Base-by-base conservation (phyloP, 2,329 filamentous ascomycete species). In the Diaporthe citrichinensis region DNA sequence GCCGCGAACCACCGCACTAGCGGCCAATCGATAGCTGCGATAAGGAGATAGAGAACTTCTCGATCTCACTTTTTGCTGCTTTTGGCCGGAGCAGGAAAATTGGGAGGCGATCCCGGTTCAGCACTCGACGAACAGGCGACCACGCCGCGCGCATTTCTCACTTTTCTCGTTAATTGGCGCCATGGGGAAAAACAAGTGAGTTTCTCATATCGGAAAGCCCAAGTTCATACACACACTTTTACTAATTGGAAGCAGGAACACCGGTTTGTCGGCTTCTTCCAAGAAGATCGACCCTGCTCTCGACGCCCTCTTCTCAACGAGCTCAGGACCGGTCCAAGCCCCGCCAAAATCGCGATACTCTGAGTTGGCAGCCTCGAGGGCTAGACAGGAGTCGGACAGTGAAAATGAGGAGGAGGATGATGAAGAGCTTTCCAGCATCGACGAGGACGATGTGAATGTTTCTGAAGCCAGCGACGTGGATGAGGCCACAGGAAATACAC, bases 251-350 rank as follows among this genome's bases (percentile, higher is more conserved):
- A 69, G 31, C 77, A 88, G 86, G 78, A 84, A 84, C 81, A 79
- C 81, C 61, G 79, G 80, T 74, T 79, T 91, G 76, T 78, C 83
- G 71, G 87, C 86, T 77, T 84, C 87, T 49, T 84, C 86, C 74
- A 90, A 90, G 83, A 87, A 88, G 76, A 87, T 95, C 76, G 93
- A 95, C 86, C 92, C 93, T 82, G 86, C 88, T 74, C 87, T 95
- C 78, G 88, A 92, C 80, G 92, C 92, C 77, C 88, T 95, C 53
- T 95, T 95, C 85, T 89, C 92, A 74, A 87, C 89, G 74, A 95
- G 94, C 87, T 93, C 95, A 89, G 90, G 90, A 7, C 89, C 90
- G 7, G 87, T 89, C 1, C 84, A 87, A 76, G 82, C 84, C 14
- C 86, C 87, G 34, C 78, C 85, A 1, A 86, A 86, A 77, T 82